Percentiles rank a stretch among this genome's conserved stretches.
phyloP scores from a whole-genome alignment of 148 eudicot species.

The Beta vulgaris region DNA sequence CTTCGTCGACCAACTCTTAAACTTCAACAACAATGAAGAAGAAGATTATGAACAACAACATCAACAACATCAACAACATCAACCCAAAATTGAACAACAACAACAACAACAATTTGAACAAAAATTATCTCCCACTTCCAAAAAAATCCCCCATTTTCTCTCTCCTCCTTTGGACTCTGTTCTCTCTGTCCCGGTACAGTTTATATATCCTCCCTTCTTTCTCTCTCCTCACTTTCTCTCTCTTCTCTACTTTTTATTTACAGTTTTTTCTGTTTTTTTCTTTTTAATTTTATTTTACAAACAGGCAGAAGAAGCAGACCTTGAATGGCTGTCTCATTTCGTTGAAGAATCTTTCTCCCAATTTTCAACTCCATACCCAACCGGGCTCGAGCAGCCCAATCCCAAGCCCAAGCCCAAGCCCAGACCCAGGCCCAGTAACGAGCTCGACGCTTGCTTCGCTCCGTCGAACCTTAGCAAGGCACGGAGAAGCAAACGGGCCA shows the following conservation, averaged over 20 bases:
- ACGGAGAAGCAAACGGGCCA: conserved; percentile 24
- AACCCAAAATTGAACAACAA: not conserved
- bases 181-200: conserved; percentile 51
- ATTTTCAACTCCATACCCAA: conserved; percentile 24
- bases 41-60: conserved; percentile 11
- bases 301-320: conserved; percentile 39
- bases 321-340: conserved; percentile 40
- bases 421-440: not conserved
- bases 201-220: not conserved
- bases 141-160: conserved; percentile 1
- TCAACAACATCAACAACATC: conserved; percentile 11
- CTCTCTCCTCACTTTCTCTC: not conserved
- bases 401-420: conserved; percentile 13
- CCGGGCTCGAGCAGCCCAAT: conserved; percentile 17
- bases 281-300: not conserved
- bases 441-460: not conserved
- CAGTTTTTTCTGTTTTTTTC: not conserved
- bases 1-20: conserved; percentile 54
- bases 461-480: conserved; percentile 19
- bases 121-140: not conserved
- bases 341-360: conserved; percentile 37
- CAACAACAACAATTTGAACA: conserved; percentile 4
- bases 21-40: conserved; percentile 26
- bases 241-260: not conserved
- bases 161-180: conserved; percentile 32